A percentile compares a stretch with the other conserved stretches of the same genome.
Conservation (phyloP, 1,284 basidiomycete genomes). For the Sporisorium iseilematis-ciliati region DNA sequence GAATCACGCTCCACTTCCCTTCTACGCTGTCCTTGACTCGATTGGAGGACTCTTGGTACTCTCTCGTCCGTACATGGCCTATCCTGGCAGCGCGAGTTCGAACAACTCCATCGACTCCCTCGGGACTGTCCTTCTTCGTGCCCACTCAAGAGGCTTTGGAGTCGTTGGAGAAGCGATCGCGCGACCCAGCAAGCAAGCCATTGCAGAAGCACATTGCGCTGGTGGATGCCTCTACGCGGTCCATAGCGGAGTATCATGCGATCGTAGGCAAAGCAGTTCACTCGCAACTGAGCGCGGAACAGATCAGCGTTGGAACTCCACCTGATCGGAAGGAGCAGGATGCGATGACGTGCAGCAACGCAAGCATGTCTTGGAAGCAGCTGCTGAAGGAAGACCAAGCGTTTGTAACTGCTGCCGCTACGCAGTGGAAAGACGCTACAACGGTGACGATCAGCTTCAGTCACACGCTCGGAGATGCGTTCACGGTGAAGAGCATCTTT, state of each 20-base stretch:
- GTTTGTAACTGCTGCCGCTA: constrained; percentile 29
- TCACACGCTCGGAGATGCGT: constrained; percentile 26
- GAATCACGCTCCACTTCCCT: constrained; percentile 25
- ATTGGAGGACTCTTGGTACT: constrained; percentile 24
- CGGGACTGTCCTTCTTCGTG: constrained; percentile 15
- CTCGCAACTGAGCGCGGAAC: neutral
- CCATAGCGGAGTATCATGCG: constrained; percentile 18
- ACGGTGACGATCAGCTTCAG: constrained; percentile 28
- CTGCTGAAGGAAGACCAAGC: constrained; percentile 21
- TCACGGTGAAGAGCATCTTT: constrained; percentile 21
- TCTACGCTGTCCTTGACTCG: constrained; percentile 3
- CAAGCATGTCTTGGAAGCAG: constrained; percentile 15
- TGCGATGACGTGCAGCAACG: constrained; percentile 20
- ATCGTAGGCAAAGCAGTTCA: constrained; percentile 19
- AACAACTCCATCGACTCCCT: constrained; percentile 13
- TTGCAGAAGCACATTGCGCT: constrained; percentile 19
- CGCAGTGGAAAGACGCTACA: constrained; percentile 20
- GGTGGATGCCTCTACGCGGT: constrained; percentile 8
- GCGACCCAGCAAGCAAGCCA: neutral
- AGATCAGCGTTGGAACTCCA: constrained; percentile 13
- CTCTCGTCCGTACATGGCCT: constrained; percentile 28
- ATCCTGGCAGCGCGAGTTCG: constrained; percentile 33
- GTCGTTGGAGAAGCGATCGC: constrained; percentile 11
- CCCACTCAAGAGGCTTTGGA: constrained; percentile 10
- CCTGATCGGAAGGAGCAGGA: constrained; percentile 11